Base-by-base conservation (phyloP, 2,329 filamentous ascomycete genomes). In the Sarocladium brachiariae region DNA sequence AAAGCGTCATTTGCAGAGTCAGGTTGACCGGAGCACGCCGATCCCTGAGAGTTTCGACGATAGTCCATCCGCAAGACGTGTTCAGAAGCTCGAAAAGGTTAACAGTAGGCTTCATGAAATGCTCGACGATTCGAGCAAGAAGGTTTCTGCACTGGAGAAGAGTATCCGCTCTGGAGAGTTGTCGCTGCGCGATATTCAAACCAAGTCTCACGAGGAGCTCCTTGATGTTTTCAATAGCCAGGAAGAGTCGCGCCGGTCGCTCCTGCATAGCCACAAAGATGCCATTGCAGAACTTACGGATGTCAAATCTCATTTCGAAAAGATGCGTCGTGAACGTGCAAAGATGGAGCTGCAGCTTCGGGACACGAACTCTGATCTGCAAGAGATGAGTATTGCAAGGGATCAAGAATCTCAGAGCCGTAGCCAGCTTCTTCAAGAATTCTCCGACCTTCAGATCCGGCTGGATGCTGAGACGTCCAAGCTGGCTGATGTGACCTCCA, bases 41-140 rank as follows among this genome's bases (percentile, higher is more conserved):
- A 70, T 70, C 5, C 77, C 77, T 21, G 84, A 87, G 31, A 81
- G 74, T 65, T 64, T 60, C 25, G 72, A 82, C 51, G 86, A 92
- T 35, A 92, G 84, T 58, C 88, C 89, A 1, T 92, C 89, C 2
- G 65, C 87, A 45, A 80, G 85, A 50, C 84, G 93, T 14, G 85
- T 96, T 60, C 87, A 95, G 63, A 92, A 96, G 69, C 78, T 97
- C 4, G 92, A 97, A 68, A 83, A 89, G 58, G 92, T 88, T 63
- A 97, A 97, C 68, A 91, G 80, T 65, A 84, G 90, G 51, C 77
- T 97, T 13, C 92, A 97, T 61, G 89, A 95, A 55, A 89, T 95
- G 80, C 83, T 97, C 4, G 92, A 97, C 65, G 90, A 96, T 65
- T 96, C 92, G 2, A 77, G 86, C 16, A 92, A 89, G 74, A 96